Percentiles rank a stretch among this genome's conserved stretches.
These are phyloP conservation scores for Ganoderma lucidum DNA, from an alignment of 1,284 basidiomycete species.

Conservation along the genomic window DNA sequence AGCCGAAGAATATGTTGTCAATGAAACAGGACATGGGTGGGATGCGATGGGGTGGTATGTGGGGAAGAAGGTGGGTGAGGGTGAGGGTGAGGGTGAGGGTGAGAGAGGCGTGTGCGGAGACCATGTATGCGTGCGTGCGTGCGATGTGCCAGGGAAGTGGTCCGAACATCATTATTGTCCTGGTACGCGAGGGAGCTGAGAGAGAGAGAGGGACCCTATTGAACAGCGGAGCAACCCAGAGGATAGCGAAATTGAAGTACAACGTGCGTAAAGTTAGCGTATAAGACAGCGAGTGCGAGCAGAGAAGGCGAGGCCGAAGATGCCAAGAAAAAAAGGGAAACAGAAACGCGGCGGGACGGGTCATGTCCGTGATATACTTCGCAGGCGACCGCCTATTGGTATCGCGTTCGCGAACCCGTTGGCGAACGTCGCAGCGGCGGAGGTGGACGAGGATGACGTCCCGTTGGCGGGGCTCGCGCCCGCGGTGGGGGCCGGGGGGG, in stretches of 20 bases:
- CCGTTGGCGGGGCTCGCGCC: conserved; percentile 1
- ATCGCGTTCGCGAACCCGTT: conserved; percentile 16
- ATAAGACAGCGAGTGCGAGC: conserved; percentile 10
- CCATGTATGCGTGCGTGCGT: conserved; percentile 8
- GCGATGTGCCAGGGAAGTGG: conserved; percentile 13
- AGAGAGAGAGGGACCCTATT: conserved; percentile 12
- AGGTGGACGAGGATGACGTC: conserved; percentile 11
- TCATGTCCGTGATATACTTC: conserved; percentile 27
- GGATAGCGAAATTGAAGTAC: conserved; percentile 20
- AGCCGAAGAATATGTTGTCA: conserved; percentile 14
- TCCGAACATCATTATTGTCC: conserved; percentile 21
- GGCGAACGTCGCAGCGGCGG: conserved; percentile 17
- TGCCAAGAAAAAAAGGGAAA: not conserved
- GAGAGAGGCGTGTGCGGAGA: conserved; percentile 7
- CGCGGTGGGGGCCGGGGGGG: conserved; percentile 13
- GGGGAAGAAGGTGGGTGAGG: not conserved
- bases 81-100: not conserved
- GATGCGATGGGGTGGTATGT: not conserved
- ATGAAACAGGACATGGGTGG: conserved; percentile 1
- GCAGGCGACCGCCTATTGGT: conserved; percentile 21
- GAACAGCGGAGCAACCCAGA: conserved; percentile 19
- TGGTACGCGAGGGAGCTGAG: conserved; percentile 12
- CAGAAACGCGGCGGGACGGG: not conserved
- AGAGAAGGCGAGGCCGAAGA: not conserved
- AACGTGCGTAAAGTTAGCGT: conserved; percentile 18